Conservation (phyloP, 768 basidiomycete genomes). For the Cystofilobasidium bisporidii region DNA sequence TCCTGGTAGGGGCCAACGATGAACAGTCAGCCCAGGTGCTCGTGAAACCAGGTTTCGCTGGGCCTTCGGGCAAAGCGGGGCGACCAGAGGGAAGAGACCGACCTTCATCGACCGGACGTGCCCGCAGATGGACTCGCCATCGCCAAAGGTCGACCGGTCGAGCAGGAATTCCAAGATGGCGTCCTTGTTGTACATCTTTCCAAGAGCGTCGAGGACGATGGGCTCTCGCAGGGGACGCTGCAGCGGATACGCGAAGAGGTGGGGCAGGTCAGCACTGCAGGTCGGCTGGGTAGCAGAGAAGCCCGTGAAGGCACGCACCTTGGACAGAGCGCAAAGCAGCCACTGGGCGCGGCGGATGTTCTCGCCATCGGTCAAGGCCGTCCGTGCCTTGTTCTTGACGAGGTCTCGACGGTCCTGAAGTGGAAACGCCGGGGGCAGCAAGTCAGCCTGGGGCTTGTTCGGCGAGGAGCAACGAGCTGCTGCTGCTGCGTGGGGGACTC, state of each 20-base stretch:
- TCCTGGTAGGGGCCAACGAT: conserved; percentile 49
- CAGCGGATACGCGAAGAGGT: not conserved
- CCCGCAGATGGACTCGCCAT: conserved; percentile 83
- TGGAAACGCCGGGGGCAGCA: no score
- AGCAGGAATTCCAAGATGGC: conserved; percentile 82
- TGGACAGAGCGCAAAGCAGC: conserved; percentile 91
- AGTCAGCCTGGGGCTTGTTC: not conserved
- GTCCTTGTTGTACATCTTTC: conserved; percentile 95
- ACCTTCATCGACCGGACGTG: conserved; percentile 87
- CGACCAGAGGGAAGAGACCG: conserved; percentile 32
- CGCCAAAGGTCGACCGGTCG: conserved; percentile 72
- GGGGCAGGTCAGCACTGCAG: not conserved
- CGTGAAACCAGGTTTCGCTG: no score
- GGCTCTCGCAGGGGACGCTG: conserved; percentile 80
- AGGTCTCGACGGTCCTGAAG: conserved; percentile 39
- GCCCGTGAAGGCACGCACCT: conserved; percentile 48
- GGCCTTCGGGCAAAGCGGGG: no score
- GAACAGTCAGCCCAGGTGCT: not conserved
- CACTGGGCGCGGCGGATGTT: conserved; percentile 78
- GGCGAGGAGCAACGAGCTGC: not conserved
- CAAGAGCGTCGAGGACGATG: conserved; percentile 79
- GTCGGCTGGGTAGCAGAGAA: not conserved
- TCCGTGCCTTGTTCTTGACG: conserved; percentile 46
- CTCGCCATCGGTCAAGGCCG: conserved; percentile 80
- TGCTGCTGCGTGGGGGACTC: not conserved